Evolutionary conservation across 2,329 filamentous ascomycete genomes (phyloP), one percentile per base, ranked within the genome.

Genomic region (Fusarium vanettenii): DNA sequence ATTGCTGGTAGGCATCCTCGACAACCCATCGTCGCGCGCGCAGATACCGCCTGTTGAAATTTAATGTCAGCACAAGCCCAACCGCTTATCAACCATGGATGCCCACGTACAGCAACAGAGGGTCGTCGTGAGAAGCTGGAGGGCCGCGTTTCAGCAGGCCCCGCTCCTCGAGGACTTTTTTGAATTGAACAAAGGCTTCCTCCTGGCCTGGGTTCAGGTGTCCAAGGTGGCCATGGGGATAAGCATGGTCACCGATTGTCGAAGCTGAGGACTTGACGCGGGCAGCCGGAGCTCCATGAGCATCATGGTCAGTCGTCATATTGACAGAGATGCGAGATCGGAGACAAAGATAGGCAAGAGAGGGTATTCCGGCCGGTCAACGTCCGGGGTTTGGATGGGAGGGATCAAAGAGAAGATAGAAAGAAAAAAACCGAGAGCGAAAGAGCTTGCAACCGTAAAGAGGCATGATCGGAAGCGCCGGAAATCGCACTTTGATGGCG

Each of bases 21-120:
- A 94, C 89, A 31, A 92, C 86, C 87, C 96, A 98, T 82, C 92
- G 93, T 66, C 95, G 91, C 37, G 95, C 95, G 78, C 95, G 93
- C 60, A 98, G 87, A 82, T 93, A 98, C 70, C 95, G 94, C 72
- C 94, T 97, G 78, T 80, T n/a, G 62, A 29, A 43, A 59, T 45
- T 50, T 11, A 27, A 25, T 22, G 69, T 78, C 57, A 80, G 72
- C 64, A 66, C 18, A 11, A 25, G 22, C 18, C 7, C 27, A 33
- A n/a, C 35, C 52, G 67, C 59, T 70, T 67, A 64, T 66, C 35
- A 63, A 64, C 22, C 22, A 22, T 29, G n/a, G 16, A 31, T 33
- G 27, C 27, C 10, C 37, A 84, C 90, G 73, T 86, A 93, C 90
- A 95, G 86, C 69, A 95, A 84, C 5, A 91, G 92, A 78, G 92